Base-by-base conservation (phyloP, 148 eudicot genomes). In the Drosera capensis region DNA sequence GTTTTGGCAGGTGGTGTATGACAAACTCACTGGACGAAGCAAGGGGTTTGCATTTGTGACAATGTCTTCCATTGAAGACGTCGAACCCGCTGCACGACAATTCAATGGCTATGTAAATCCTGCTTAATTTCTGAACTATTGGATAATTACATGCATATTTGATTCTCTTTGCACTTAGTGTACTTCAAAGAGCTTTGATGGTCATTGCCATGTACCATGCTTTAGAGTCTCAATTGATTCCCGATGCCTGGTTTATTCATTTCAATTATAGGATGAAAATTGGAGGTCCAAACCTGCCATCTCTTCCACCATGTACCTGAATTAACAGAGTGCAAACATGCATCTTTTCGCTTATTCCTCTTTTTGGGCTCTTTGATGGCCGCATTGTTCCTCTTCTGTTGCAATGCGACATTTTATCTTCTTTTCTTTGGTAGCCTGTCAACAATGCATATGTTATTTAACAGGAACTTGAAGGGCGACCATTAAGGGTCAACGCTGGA, bases 31-130 rank as follows among this genome's bases (percentile, higher is more conserved):
- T 19, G 99, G 99, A 58, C 76, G 88, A 65, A 92, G 99, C 71
- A 60, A 95, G 55, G 99, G 95, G 46, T 92, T 85, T 66, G 99
- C 80, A 8, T 92, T 85, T 55, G 99, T 85, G 54, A 81, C 88
- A n/a, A 92, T 92, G 99, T 92, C 99, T 35, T 43, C 77, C 0
- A 54, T 35, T 7, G 79, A 73, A 38, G 99, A 92, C 73, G 95
- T 68, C 5, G 72, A 78, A 64, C 74, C 73, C 26, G 99, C 95
- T 56, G 95, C 59, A n/a, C 64, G 68, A 42, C 78, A 74, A 68
- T 74, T 92, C 65, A 77, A 85, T 50, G 95, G 95, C 63, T 85
- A 85, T 72, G 99, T 92, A 76, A 81, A 13, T 12, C 30, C 47
- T 44, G 37, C 44, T 31, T 47, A 19, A 14, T 36, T 23, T 31